These are phyloP conservation scores for Chlorencoelia australis DNA, from an alignment of 2,329 filamentous ascomycete species.

Conservation along the genomic window DNA sequence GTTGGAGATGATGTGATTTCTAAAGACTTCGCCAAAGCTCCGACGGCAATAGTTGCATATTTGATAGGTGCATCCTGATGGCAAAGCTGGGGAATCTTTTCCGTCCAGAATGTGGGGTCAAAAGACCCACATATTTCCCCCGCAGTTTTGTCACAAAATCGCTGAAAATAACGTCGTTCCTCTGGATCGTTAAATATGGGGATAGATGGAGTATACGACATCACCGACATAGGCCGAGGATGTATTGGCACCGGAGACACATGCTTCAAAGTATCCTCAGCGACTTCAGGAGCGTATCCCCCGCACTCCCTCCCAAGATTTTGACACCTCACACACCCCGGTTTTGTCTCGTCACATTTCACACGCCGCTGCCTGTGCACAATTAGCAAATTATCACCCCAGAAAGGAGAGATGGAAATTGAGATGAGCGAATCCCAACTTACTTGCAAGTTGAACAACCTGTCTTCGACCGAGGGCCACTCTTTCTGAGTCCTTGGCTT, in stretches of 20 bases:
- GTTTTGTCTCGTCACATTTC: slow-evolving; percentile 28
- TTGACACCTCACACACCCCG: slow-evolving; percentile 25
- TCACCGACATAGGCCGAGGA: slow-evolving; percentile 23
- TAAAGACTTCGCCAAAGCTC: slow-evolving; percentile 23
- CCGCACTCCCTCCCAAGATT: slow-evolving; percentile 27
- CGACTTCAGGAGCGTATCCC: slow-evolving; percentile 24
- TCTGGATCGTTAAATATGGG: slow-evolving; percentile 21
- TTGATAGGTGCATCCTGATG: slow-evolving; percentile 24
- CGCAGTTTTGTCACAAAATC: slow-evolving; percentile 26
- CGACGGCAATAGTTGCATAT: slow-evolving; percentile 24
- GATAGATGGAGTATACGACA: slow-evolving; percentile 22
- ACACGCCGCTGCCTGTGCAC: slow-evolving; percentile 24
- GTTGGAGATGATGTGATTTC: slow-evolving; percentile 25
- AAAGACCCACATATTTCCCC: slow-evolving; percentile 24
- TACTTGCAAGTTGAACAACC: slow-evolving; percentile 28
- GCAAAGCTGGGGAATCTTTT: slow-evolving; percentile 26
- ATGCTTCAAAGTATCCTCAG: slow-evolving; percentile 20
- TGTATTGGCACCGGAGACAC: slow-evolving; percentile 22
- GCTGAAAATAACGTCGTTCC: slow-evolving; percentile 25
- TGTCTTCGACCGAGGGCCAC: slow-evolving; percentile 26
- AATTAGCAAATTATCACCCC: slow-evolving; percentile 11
- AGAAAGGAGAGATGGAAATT: slow-evolving; percentile 1
- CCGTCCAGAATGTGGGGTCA: slow-evolving; percentile 25
- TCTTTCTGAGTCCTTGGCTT: slow-evolving; percentile 27
- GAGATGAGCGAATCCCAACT: slow-evolving; percentile 9